Evolutionary conservation across 768 basidiomycete genomes (phyloP), one percentile per base, ranked within the genome.

Genomic region (Lentinus brumalis): DNA sequence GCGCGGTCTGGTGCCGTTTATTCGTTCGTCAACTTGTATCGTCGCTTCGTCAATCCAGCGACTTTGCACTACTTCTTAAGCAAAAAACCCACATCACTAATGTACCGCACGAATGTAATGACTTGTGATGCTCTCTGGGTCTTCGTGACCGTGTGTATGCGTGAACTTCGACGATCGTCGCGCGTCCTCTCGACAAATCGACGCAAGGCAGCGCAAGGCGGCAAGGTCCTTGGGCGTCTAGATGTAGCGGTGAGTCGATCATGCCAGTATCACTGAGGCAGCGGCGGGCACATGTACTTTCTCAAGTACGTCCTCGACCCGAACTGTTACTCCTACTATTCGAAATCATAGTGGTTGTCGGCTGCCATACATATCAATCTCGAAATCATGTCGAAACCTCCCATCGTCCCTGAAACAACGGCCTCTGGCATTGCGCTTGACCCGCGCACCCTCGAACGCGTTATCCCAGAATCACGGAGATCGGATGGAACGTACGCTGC

Each of bases 381-480:
- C 6, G 11, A 7, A 35, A 57, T n/a, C 21, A 92, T 92, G 91
- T 88, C 92, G 39, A 82, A 81, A 53, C 94, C 94, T 31, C 86
- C 91, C 9, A 73, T 95, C 49, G 78, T 89, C 67, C 88, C 94
- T 53, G 77, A 87, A 0, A 83, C 87, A 66, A 78, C 90, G 3
- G 77, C 79, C 14, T 79, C 94, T 15, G 94, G 94, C 21, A 97
- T 97, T 67, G 80, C 91, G 11, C 67, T 95, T 50, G 91, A 96
- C 75, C 94, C 95, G 16, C 82, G 84, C 51, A 94, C 93, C 0
- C 81, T 96, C 50, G 87, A 95, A 67, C 86, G 95, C 60, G 89
- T 96, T 61, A 90, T 97, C 39, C 94, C 94, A 18, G 87, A 92
- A 72, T 92, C 93, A 2, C 81, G 76, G 67, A 84, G 94, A 16